Evolutionary conservation across 371 early-diverging fungal genomes (phyloP), one percentile per base, ranked within the genome.

Genomic region (Coemansia sp.): DNA sequence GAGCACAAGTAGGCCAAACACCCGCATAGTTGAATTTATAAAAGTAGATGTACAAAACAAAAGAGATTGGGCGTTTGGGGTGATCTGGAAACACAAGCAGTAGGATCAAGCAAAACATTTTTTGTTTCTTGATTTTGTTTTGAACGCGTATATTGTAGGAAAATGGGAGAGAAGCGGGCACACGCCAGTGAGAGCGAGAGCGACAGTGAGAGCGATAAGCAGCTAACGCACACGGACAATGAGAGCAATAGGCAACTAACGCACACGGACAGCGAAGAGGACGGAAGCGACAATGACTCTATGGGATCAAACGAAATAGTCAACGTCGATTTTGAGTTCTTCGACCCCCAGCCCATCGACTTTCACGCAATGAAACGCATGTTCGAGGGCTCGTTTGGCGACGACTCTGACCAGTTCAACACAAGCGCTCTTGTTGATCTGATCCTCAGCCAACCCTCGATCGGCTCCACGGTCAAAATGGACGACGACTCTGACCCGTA

Each of bases 261-360:
- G 29, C 29, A 29, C 29, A 29, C 29, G 7, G 7, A 29, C 29
- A 29, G 57, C 57, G 57, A 52, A 10, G 22, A 50, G 3, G n/a
- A 29, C 7, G 29, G 7, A 29, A 29, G 29, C 29, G 29, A 29
- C 29, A 6, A 5, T 10, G 10, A 34, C 45, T 45, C 45, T 16
- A 11, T 45, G 5, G 45, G 45, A 45, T 45, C 45, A 45, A 45
- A 45, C 45, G 71, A 64, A 14, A 55, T 56, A 2, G 87, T 98
- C 29, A 87, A 96, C 64, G 94, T 97, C 13, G 95, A 95, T 68
- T 97, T 97, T 75, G 97, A 96, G 72, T 98, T 97, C 76, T 94
- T 89, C 81, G 92, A 92, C 61, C 91, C 93, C 18, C 86, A 89
- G 63, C 86, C 87, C 54, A 84, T 86, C 22, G 99, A 98, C 82